Evolutionary conservation across 225 moss, liverwort and hornwort genomes (phyloP).

Genomic region (Straminergon stramineum): DNA sequence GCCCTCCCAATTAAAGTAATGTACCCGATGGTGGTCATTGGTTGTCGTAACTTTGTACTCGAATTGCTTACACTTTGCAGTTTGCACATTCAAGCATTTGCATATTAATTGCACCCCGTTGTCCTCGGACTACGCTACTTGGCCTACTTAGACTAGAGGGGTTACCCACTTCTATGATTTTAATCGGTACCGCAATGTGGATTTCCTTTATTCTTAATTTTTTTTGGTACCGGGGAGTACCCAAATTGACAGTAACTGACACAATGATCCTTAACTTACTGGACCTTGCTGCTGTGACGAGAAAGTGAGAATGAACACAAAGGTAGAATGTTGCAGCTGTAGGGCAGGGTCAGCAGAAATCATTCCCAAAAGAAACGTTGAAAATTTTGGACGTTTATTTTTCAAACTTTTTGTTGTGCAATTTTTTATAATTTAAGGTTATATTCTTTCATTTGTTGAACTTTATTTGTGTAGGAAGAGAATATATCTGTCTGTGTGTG

Average conservation of each 20-base stretch:
- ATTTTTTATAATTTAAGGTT: background rate
- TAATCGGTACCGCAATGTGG: background rate
- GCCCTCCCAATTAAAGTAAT: background rate
- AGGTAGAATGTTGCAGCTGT: background rate
- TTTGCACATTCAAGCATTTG: background rate
- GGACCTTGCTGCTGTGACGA: background rate
- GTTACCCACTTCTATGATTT: slow-evolving; percentile 10
- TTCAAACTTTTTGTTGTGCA: background rate
- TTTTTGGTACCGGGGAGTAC: background rate
- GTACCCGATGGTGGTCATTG: background rate
- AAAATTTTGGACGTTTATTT: background rate
- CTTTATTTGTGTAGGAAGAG: background rate
- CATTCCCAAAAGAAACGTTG: background rate
- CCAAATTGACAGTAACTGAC: background rate
- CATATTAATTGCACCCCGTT: background rate
- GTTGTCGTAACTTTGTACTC: background rate
- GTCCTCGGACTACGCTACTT: background rate
- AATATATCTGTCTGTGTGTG: too few species aligned
- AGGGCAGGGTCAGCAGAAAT: background rate
- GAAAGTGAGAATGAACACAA: background rate
- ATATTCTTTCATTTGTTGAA: background rate
- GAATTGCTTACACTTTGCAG: background rate
- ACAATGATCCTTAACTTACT: background rate
- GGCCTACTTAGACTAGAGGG: slow-evolving; percentile 7
- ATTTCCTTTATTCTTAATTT: background rate